A percentile compares a stretch with the other conserved stretches of the same genome.
Evolutionary conservation across 1,284 basidiomycete genomes (phyloP).

Genomic region (Gymnopus androsaceus): DNA sequence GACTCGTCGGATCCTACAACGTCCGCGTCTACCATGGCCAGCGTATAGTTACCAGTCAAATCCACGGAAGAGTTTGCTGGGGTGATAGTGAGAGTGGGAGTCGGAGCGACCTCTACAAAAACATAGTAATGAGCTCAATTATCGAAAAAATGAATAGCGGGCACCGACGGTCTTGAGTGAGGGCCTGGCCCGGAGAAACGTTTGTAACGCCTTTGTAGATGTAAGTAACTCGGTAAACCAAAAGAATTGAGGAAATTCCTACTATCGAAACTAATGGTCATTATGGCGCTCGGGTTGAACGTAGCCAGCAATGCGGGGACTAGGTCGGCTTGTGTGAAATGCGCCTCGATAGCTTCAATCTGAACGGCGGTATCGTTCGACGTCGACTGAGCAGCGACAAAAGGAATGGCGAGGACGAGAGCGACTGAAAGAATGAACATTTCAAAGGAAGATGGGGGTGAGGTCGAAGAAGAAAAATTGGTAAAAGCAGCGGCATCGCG

Average conservation of each 20-base stretch:
- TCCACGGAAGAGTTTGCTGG: slow-evolving; percentile 47
- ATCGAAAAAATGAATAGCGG: slow-evolving; percentile 2
- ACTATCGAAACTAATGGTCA: slow-evolving; percentile 55
- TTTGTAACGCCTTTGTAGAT: slow-evolving; percentile 39
- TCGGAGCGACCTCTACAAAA: slow-evolving; percentile 51
- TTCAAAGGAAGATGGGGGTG: not conserved
- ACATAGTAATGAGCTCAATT: slow-evolving; percentile 14
- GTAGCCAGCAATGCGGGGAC: slow-evolving; percentile 57
- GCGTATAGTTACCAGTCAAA: slow-evolving; percentile 55
- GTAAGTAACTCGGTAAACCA: not conserved
- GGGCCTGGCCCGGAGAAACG: slow-evolving; percentile 58
- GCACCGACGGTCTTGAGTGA: slow-evolving; percentile 56
- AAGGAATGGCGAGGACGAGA: slow-evolving; percentile 40
- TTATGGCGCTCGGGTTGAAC: slow-evolving; percentile 58
- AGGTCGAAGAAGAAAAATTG: not conserved
- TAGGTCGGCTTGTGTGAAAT: slow-evolving; percentile 58
- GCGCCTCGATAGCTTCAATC: slow-evolving; percentile 58
- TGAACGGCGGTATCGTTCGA: slow-evolving; percentile 37
- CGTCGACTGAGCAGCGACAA: slow-evolving; percentile 45
- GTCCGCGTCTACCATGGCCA: slow-evolving; percentile 73
- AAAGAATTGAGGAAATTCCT: slow-evolving; percentile 4
- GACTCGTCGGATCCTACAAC: slow-evolving; percentile 56
- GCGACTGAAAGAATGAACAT: slow-evolving; percentile 39
- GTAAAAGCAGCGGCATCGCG: not conserved
- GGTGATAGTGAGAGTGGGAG: slow-evolving; percentile 50